Evolutionary conservation across 768 basidiomycete genomes (phyloP).

Genomic region (Rhodotorula sphaerocarpa): DNA sequence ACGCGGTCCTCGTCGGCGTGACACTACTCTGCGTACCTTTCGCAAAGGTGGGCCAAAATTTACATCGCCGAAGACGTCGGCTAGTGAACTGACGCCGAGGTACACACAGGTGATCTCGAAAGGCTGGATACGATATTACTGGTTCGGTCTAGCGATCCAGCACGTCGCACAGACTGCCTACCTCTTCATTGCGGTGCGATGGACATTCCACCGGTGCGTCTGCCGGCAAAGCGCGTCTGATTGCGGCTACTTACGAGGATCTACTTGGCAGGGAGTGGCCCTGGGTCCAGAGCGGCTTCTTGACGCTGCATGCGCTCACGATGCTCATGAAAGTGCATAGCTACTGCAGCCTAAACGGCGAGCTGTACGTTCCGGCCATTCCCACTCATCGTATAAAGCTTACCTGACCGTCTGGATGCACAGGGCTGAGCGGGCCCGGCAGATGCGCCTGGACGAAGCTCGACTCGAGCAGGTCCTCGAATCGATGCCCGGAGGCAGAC

Average conservation of each 20-base stretch:
- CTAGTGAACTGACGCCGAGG: not conserved
- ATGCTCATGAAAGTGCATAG: slow-evolving; percentile 68
- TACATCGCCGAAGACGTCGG: too few species aligned
- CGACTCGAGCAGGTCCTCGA: slow-evolving; percentile 50
- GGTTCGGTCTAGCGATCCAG: slow-evolving; percentile 66
- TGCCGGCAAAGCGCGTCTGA: not conserved
- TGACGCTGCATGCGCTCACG: slow-evolving; percentile 62
- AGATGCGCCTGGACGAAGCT: slow-evolving; percentile 43
- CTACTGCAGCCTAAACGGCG: slow-evolving; percentile 79
- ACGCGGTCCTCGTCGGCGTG: slow-evolving; percentile 66
- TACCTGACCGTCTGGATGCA: slow-evolving; percentile 41
- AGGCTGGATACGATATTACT: slow-evolving; percentile 74
- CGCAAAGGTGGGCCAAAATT: slow-evolving; percentile 51
- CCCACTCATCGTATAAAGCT: slow-evolving; percentile 38
- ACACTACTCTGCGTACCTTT: slow-evolving; percentile 74
- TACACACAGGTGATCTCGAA: slow-evolving; percentile 49
- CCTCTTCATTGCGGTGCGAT: slow-evolving; percentile 65
- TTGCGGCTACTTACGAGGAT: not conserved
- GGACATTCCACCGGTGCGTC: slow-evolving; percentile 76
- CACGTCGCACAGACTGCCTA: slow-evolving; percentile 68
- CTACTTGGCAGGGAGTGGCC: slow-evolving; percentile 68
- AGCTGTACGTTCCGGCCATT: slow-evolving; percentile 50
- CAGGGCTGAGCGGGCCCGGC: slow-evolving; percentile 33
- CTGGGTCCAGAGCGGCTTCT: slow-evolving; percentile 86
- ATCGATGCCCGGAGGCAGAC: slow-evolving; percentile 51